These are phyloP conservation scores for Didymella pinodella DNA, from an alignment of 2,329 filamentous ascomycete species.

Conservation along the genomic window DNA sequence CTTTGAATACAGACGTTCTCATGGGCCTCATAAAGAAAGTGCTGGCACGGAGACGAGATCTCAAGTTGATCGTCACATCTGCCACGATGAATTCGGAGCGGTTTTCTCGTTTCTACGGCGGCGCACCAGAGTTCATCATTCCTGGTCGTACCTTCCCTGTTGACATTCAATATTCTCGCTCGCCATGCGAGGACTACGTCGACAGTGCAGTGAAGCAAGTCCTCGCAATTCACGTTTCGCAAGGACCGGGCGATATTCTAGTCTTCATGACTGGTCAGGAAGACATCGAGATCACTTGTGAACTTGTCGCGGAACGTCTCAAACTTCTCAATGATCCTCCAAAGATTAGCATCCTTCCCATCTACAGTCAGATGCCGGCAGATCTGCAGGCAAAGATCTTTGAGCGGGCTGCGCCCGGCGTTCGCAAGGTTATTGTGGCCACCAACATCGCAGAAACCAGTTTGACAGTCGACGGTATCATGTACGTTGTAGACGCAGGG, in stretches of 20 bases:
- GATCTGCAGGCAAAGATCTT: slow-evolving; percentile 98
- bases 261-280: slow-evolving; percentile 99
- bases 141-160: slow-evolving; percentile 96
- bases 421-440: slow-evolving; percentile 96
- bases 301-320: slow-evolving; percentile 86
- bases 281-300: slow-evolving; percentile 96
- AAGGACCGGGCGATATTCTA: slow-evolving; percentile 89
- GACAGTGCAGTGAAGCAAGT: slow-evolving; percentile 97
- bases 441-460: slow-evolving; percentile 99
- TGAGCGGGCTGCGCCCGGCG: slow-evolving; percentile 85
- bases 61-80: slow-evolving; percentile 97
- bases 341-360: slow-evolving; percentile 91
- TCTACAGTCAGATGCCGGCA: slow-evolving; percentile 99
- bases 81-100: slow-evolving; percentile 98
- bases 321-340: slow-evolving; percentile 92
- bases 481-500: slow-evolving; percentile 96
- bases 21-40: slow-evolving; percentile 99
- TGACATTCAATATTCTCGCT: slow-evolving; percentile 93
- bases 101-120: slow-evolving; percentile 95
- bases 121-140: slow-evolving; percentile 95
- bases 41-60: slow-evolving; percentile 82
- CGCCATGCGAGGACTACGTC: slow-evolving; percentile 96
- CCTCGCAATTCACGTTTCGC: slow-evolving; percentile 93
- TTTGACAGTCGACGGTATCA: slow-evolving; percentile 97
- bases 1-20: slow-evolving; percentile 93